Percentiles rank a stretch among this genome's conserved stretches.
Conservation (phyloP, 202 grass and related monocot species). For the Panicum hallii region DNA sequence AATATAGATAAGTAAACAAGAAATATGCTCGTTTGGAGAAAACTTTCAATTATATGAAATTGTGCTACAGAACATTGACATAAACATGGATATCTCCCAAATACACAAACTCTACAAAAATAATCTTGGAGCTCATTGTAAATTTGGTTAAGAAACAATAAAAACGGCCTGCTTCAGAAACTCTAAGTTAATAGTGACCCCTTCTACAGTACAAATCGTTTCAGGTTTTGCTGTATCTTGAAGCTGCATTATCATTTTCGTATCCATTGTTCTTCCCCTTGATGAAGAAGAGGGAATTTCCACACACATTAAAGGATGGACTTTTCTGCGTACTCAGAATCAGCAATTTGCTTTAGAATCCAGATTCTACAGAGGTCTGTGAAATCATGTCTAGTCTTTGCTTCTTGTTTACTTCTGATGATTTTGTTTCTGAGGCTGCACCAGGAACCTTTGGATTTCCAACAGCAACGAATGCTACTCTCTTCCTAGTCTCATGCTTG, state of each 20-base stretch:
- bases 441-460: constrained; percentile 46
- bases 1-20: constrained; percentile 3
- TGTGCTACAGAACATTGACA: background rate
- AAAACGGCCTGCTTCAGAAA: background rate
- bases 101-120: constrained; percentile 16
- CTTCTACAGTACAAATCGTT: background rate
- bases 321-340: constrained; percentile 45
- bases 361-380: constrained; percentile 21
- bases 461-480: constrained; percentile 80
- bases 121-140: background rate
- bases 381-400: constrained; percentile 53
- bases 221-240: background rate
- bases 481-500: constrained; percentile 54
- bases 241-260: background rate
- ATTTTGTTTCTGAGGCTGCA: constrained; percentile 32
- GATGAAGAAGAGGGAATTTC: background rate
- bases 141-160: background rate
- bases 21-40: background rate
- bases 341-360: constrained; percentile 47
- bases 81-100: background rate
- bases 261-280: background rate
- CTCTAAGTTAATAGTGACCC: too few relatives aligned
- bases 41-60: constrained; percentile 2
- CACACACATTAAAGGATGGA: constrained; percentile 45
- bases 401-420: constrained; percentile 55